A percentile compares a stretch with the other conserved stretches of the same genome.
These are phyloP conservation scores for Abelmoschus esculentus DNA, from an alignment of 345 rosid genomes.

Conservation along the genomic window DNA sequence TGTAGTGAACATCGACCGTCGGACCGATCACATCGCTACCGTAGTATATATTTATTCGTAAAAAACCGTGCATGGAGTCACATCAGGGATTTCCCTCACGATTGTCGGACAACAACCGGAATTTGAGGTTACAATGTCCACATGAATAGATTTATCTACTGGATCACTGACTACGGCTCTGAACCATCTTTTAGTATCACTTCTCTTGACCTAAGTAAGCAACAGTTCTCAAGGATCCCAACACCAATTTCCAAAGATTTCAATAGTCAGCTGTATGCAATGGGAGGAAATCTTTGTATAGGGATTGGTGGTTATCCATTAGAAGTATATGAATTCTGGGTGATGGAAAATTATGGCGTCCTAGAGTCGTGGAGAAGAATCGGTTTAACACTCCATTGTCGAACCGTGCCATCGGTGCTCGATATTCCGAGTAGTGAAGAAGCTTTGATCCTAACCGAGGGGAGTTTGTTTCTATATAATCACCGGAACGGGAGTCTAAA, in stretches of 20 bases:
- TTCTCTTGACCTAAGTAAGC: not conserved
- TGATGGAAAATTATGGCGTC: not conserved
- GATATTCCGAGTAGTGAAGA: not conserved
- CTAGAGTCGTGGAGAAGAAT: not conserved
- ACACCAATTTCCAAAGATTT: not conserved
- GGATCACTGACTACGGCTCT: not conserved
- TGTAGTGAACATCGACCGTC: not conserved
- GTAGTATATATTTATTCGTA: not conserved
- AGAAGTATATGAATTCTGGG: not conserved
- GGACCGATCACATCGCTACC: too few species aligned
- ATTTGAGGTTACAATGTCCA: not conserved
- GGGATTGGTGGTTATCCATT: too few species aligned
- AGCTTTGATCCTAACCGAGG: not conserved
- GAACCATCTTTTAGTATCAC: not conserved
- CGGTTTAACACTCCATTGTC: not conserved
- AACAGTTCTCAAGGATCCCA: not conserved
- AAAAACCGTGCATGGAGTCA: not conserved
- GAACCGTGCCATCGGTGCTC: rapidly evolving
- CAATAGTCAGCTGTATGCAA: too few species aligned
- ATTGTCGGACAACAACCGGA: too few species aligned
- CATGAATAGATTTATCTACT: not conserved
- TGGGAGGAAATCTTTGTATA: not conserved
- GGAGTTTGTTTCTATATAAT: not conserved
- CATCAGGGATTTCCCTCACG: not conserved
- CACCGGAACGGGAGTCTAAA: too few species aligned